These are phyloP conservation scores for Boletus subcaerulescens DNA, from an alignment of 768 basidiomycete species.

Conservation along the genomic window DNA sequence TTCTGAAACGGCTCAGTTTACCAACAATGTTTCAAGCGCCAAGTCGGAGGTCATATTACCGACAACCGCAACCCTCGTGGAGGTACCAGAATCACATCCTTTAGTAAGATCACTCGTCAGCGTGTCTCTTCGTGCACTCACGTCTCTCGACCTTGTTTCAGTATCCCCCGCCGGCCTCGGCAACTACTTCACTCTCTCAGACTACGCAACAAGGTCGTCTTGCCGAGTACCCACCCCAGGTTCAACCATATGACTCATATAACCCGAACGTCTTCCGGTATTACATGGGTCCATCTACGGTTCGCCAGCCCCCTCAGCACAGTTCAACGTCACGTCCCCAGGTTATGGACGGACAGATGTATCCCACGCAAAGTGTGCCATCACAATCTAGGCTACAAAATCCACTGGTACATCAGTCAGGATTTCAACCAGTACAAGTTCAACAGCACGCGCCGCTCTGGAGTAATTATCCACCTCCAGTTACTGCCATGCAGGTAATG, in stretches of 20 bases:
- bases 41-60: constrained; percentile 27
- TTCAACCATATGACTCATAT: constrained; percentile 1
- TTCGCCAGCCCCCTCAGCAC: background rate
- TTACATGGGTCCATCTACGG: background rate
- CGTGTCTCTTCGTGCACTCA: constrained; percentile 2
- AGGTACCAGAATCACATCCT: constrained; percentile 23
- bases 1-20: constrained; percentile 12
- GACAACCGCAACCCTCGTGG: constrained; percentile 35
- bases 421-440: constrained; percentile 2
- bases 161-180: constrained; percentile 4
- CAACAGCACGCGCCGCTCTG: constrained; percentile 10
- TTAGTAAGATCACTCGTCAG: constrained; percentile 10
- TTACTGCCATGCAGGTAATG: background rate
- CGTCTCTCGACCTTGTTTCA: constrained; percentile 6
- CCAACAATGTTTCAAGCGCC: constrained; percentile 5
- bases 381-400: constrained; percentile 1
- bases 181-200: background rate
- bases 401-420: background rate
- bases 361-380: constrained; percentile 10
- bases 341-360: constrained; percentile 3
- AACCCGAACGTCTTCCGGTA: constrained; percentile 1
- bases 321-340: background rate
- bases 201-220: constrained; percentile 4
- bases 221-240: background rate
- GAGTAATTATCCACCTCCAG: constrained; percentile 10